phyloP scores from a whole-genome alignment of 2,329 filamentous ascomycete genomes.

The Pseudovirgaria hyperparasitica region DNA sequence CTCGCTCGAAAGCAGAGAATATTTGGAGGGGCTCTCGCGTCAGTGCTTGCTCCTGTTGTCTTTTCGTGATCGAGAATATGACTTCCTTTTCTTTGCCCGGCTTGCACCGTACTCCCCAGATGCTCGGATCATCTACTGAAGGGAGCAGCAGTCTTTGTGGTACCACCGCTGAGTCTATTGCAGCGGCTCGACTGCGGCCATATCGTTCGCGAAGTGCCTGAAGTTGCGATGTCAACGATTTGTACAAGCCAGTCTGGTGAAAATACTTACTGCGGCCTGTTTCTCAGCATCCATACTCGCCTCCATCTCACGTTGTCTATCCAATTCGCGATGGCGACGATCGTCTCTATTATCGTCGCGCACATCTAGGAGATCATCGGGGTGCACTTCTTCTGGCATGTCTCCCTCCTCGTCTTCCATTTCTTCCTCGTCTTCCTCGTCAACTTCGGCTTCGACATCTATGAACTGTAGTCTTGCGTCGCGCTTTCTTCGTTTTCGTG shows the following conservation, averaged over 20 bases:
- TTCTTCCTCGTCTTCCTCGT: constrained; percentile 85
- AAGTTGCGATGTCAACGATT: too few relatives aligned
- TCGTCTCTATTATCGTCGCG: constrained; percentile 75
- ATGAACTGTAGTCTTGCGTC: constrained; percentile 75
- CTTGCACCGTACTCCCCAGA: constrained; percentile 88
- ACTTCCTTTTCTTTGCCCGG: constrained; percentile 93
- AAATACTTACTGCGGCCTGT: constrained; percentile 76
- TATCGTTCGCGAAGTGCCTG: constrained; percentile 80
- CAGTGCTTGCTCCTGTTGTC: constrained; percentile 65
- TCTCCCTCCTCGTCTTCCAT: constrained; percentile 67
- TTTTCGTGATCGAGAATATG: constrained; percentile 75
- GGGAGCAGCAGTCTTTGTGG: constrained; percentile 83
- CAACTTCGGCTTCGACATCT: constrained; percentile 96
- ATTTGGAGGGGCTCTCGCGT: constrained; percentile 75
- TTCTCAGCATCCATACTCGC: constrained; percentile 87
- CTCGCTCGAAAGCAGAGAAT: constrained; percentile 84
- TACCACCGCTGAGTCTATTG: constrained; percentile 61
- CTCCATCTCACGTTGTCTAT: constrained; percentile 78
- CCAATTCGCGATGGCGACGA: constrained; percentile 82
- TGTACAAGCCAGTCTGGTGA: too few relatives aligned
- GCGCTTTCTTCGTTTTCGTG: constrained; percentile 65
- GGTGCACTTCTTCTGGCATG: constrained; percentile 80
- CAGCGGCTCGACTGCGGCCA: constrained; percentile 58
- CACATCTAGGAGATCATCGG: constrained; percentile 72
- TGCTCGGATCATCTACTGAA: constrained; percentile 87